A percentile compares a stretch with the other conserved stretches of the same genome.
Evolutionary conservation across 164 flowering plant genomes (phyloP).

Genomic region (Warburgia ugandensis): DNA sequence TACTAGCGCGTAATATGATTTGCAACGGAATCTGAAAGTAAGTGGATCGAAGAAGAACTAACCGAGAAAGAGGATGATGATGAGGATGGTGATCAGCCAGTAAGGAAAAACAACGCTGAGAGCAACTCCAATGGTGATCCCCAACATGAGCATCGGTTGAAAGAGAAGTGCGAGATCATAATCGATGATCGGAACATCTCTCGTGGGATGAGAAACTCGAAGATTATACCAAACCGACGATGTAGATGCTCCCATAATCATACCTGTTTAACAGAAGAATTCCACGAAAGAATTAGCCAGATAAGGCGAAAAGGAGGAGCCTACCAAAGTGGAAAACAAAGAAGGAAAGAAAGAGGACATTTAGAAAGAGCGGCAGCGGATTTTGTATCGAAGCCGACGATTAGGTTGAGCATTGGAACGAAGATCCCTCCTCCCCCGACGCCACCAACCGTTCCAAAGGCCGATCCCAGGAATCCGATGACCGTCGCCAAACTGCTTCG

Average conservation of each 20-base stretch:
- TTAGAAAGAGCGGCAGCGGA: constrained; percentile 98
- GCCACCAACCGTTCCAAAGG: constrained; percentile 89
- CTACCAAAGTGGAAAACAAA: background rate
- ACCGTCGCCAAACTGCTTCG: constrained; percentile 58
- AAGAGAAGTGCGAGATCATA: constrained; percentile 86
- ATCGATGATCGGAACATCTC: constrained; percentile 79
- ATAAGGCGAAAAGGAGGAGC: no score
- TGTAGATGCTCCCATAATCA: constrained; percentile 93
- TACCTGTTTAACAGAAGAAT: constrained; percentile 37
- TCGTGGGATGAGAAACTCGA: constrained; percentile 79
- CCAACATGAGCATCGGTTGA: constrained; percentile 96
- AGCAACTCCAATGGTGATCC: constrained; percentile 78
- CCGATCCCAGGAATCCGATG: constrained; percentile 86
- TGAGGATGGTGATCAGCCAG: constrained; percentile 94
- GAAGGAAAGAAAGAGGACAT: constrained; percentile 29
- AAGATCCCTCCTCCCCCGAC: constrained; percentile 98
- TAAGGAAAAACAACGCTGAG: constrained; percentile 90
- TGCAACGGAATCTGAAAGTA: no score
- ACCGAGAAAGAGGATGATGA: constrained; percentile 89
- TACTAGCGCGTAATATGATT: no score
- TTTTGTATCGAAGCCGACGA: constrained; percentile 89
- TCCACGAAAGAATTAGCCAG: background rate
- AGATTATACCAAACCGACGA: constrained; percentile 95
- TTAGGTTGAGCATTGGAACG: constrained; percentile 88
- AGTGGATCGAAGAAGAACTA: no score